Base-by-base conservation (phyloP, 768 basidiomycete genomes). In the Coprinopsis cinerea region DNA sequence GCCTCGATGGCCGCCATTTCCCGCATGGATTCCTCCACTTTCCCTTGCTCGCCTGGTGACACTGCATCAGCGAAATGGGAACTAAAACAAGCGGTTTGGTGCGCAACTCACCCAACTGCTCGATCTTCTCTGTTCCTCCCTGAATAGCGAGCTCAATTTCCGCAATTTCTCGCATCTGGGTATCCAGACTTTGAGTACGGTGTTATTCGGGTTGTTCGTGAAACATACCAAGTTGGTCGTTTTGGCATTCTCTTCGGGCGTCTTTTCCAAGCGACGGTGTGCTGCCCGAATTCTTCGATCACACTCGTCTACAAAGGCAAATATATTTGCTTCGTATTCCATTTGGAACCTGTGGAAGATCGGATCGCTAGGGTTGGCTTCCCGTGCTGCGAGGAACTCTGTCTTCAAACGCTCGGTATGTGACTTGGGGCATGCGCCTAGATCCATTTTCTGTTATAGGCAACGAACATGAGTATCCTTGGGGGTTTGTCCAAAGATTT, bases 141-240 rank as follows among this genome's bases (percentile, higher is more conserved):
- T 98, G 94, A 64, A 98, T 97, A 48, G 96, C 94, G 57, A 97
- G 71, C 74, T 98, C 95, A 65, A 99, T 97, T 73, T 99, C 96
- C 50, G 92, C 96, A 69, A 99, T 97, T 78, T 99, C 96, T 55
- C 92, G 78, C 96, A 99, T 99, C 89, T 91, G 23, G 24, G 37
- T 30, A 47, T 17, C 37, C 48, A 20, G 36, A 51, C 36, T 30
- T 24, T 32, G 47, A 45, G 37, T 48, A n/a, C 41, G 40, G 51
- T 26, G 49, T 39, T 48, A 37, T 47, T 23, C 17, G 40, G 47
- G 44, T 4, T 34, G 17, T 28, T 32, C 37, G 17, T 45, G 28
- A 40, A 48, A 68, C 81, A 41, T 55, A 88, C 89, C 74, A 99
- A 68, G 67, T 95, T 93, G 3, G 96, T 97, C 26, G 95, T 98